Evolutionary conservation across 371 early-diverging fungal genomes (phyloP), one percentile per base, ranked within the genome.

Genomic region (Nematocida major): DNA sequence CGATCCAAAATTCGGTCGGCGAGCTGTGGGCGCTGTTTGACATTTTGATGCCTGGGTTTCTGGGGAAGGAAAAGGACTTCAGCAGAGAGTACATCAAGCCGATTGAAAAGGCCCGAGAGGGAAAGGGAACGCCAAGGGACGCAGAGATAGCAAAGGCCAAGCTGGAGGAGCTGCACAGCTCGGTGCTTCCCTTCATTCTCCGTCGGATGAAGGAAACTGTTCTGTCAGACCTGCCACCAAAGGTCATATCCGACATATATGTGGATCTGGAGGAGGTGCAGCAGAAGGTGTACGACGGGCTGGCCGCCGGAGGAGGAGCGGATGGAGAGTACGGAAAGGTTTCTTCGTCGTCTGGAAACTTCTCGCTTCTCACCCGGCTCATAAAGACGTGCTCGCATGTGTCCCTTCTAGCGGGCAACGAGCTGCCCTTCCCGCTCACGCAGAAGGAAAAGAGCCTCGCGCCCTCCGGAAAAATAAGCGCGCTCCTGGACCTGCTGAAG

Each of bases 181-280:
- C 94, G 81, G 94, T 95, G 1, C 83, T 96, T 49, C 98, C 99
- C 30, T 97, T 97, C 88, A 80, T 97, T 43, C 81, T 97, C 79
- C 88, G 97, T 36, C 88, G 99, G 61, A 88, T 97, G 86, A 97
- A 99, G 84, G 93, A 93, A 82, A 94, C 97, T 80, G 99, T 99
- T 15, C 85, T 96, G 67, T 88, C 92, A 73, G 97, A 97, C 82
- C 83, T 99, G 68, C 99, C 98, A 39, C 96, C 96, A 30, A 99
- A 99, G 86, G 97, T 97, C 79, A 95, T 97, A 77, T 88, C 90
- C 84, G 97, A 97, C 84, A 90, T 95, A 81, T 91, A 92, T 82
- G 94, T 97, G 83, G 93, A 94, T 66, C 85, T 97, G 39, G 89
- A 90, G 66, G 91, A 90, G 82, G 82, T 82, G 53, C 88, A 91